A percentile compares a stretch with the other conserved stretches of the same genome.
Conservation (phyloP, 768 basidiomycete genomes). For the Mycena vitilis region DNA sequence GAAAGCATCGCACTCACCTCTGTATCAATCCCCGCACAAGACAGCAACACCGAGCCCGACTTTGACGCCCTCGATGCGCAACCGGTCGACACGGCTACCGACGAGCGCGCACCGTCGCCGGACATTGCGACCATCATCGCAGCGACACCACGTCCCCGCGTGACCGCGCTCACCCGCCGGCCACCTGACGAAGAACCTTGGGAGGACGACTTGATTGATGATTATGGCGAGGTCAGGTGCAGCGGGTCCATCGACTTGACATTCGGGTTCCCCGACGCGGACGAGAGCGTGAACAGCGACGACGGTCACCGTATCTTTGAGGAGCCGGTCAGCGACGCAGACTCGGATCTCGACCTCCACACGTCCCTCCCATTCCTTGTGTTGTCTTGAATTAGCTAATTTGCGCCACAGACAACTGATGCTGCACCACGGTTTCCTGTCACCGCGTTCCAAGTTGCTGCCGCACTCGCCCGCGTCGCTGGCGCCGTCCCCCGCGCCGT, state of each 20-base stretch:
- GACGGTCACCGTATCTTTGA: slow-evolving; percentile 42
- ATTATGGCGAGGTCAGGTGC: slow-evolving; percentile 38
- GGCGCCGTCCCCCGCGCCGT: slow-evolving; percentile 12
- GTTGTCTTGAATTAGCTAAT: slow-evolving; percentile 8
- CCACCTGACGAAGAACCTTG: slow-evolving; percentile 24
- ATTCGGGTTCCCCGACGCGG: slow-evolving; percentile 33
- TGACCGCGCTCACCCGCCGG: slow-evolving; percentile 4
- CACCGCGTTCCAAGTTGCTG: slow-evolving; percentile 72
- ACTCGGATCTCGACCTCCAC: slow-evolving; percentile 76
- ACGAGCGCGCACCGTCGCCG: slow-evolving; percentile 42
- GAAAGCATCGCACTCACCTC: slow-evolving; percentile 35
- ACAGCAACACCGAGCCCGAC: slow-evolving; percentile 33
- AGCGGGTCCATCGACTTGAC: slow-evolving; percentile 24
- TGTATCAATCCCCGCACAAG: slow-evolving; percentile 26
- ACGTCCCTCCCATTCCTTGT: slow-evolving; percentile 63
- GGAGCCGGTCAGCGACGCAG: slow-evolving; percentile 56
- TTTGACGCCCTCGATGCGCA: slow-evolving; percentile 28
- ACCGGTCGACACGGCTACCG: background rate
- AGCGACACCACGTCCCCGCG: slow-evolving; percentile 49
- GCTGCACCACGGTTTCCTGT: slow-evolving; percentile 74
- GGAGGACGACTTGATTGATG: slow-evolving; percentile 41
- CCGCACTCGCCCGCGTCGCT: slow-evolving; percentile 44
- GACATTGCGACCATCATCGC: slow-evolving; percentile 55
- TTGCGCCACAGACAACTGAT: slow-evolving; percentile 63
- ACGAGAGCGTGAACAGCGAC: slow-evolving; percentile 36